Percentiles rank a stretch among this genome's conserved stretches.
Conservation (phyloP, 805 yeast genomes). For the Candida maesae region DNA sequence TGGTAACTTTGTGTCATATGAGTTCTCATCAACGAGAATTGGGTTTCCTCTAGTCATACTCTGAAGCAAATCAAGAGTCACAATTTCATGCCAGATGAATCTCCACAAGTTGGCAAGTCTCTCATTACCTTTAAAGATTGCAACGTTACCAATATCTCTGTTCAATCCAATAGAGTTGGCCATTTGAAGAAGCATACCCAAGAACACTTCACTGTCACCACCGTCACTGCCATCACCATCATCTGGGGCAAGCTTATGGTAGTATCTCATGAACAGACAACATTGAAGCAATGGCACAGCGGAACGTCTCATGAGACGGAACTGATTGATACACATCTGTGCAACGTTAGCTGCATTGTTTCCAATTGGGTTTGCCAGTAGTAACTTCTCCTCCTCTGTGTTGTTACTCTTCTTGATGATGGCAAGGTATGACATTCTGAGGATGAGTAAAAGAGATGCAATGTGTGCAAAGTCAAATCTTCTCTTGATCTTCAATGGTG, state of each 20-base stretch:
- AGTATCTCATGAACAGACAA: conserved; percentile 46
- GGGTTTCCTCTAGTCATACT: conserved; percentile 48
- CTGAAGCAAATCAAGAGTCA: conserved; percentile 42
- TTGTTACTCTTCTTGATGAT: conserved; percentile 19
- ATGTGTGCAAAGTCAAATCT: conserved; percentile 27
- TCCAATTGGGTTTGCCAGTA: conserved; percentile 44
- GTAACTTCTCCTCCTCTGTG: conserved; percentile 29
- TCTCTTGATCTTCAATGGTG: conserved; percentile 14
- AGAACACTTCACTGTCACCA: conserved; percentile 46
- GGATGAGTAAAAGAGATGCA: conserved; percentile 20
- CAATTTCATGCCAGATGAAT: conserved; percentile 54
- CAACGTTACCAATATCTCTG: conserved; percentile 46
- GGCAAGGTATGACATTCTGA: conserved; percentile 22
- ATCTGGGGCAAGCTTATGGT: conserved; percentile 49
- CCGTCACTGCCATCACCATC: conserved; percentile 56
- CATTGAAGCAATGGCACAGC: conserved; percentile 53
- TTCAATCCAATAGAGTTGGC: conserved; percentile 54
- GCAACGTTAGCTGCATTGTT: conserved; percentile 45
- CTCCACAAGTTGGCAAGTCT: conserved; percentile 45
- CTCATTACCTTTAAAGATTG: conserved; percentile 23
- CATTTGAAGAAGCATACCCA: conserved; percentile 51
- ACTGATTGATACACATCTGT: conserved; percentile 51
- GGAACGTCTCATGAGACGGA: conserved; percentile 44
- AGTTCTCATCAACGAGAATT: conserved; percentile 33
- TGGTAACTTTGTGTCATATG: conserved; percentile 53